Evolutionary conservation across 169 alveolate species (phyloP).

Genomic region (Eimeria praecox): DNA sequence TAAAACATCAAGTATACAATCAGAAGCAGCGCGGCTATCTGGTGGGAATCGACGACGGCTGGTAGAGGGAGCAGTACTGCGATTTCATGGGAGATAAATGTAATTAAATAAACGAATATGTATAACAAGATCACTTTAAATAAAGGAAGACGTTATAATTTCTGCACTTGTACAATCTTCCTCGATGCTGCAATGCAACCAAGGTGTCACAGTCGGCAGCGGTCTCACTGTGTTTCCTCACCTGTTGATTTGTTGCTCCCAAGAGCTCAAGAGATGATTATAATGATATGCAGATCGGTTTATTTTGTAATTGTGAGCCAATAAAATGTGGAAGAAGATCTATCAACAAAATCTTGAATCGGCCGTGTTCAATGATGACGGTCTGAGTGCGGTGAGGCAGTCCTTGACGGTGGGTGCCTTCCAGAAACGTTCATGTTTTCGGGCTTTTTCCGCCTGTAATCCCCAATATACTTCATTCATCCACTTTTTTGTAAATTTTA

Average conservation of each 20-base stretch:
- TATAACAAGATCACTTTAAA: neutral
- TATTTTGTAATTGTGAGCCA: neutral
- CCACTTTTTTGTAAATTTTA: no score
- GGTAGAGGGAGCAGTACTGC: neutral
- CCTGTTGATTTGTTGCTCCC: neutral
- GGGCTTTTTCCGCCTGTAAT: no score
- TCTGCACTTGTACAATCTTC: neutral
- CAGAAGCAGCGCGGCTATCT: neutral
- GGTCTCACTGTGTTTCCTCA: slow-evolving; percentile 9
- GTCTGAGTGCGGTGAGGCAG: no score
- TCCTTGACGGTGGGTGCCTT: no score
- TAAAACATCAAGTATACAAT: neutral
- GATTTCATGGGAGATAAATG: neutral
- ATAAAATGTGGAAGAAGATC: neutral
- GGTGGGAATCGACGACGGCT: neutral
- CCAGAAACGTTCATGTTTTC: no score
- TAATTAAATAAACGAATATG: neutral
- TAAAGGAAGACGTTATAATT: neutral
- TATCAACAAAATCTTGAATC: no score
- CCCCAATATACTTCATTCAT: no score
- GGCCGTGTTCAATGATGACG: no score
- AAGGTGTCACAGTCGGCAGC: neutral
- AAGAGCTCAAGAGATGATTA: neutral
- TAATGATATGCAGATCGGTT: neutral
- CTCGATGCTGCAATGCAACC: neutral